These are phyloP conservation scores for Elaeagnus macrophylla DNA, from an alignment of 306 rosid genomes.

Conservation along the genomic window DNA sequence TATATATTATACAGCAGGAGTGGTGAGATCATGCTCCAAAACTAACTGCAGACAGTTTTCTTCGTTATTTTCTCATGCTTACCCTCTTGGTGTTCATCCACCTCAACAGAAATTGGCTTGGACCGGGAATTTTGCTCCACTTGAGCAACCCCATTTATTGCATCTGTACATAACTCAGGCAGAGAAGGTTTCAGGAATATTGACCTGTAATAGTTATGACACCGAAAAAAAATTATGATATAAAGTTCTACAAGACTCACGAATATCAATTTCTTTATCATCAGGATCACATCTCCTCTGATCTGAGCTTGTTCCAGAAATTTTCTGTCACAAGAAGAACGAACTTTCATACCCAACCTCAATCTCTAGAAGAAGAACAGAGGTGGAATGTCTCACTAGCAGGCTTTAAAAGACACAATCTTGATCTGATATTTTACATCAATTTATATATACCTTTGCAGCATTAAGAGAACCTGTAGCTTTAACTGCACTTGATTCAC, in stretches of 20 bases:
- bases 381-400: background rate
- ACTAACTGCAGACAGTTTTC: conserved; percentile 7
- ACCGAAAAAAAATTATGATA: background rate
- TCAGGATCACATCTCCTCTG: no score
- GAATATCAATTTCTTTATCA: no score
- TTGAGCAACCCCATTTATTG: conserved; percentile 61
- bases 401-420: background rate
- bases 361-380: no score
- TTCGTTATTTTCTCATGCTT: conserved; percentile 22
- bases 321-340: no score
- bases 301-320: no score
- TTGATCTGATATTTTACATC: conserved; percentile 7
- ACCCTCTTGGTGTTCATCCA: conserved; percentile 66
- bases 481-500: conserved; percentile 42
- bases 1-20: conserved; percentile 19
- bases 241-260: no score
- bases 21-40: conserved; percentile 18
- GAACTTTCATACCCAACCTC: no score
- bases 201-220: no score
- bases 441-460: conserved; percentile 27
- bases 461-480: conserved; percentile 32
- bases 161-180: conserved; percentile 29
- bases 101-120: conserved; percentile 51
- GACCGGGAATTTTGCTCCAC: conserved; percentile 53
- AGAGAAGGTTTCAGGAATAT: background rate